A percentile compares a stretch with the other conserved stretches of the same genome.
Conservation (phyloP, 768 basidiomycete genomes). For the Tulasnella sp. region DNA sequence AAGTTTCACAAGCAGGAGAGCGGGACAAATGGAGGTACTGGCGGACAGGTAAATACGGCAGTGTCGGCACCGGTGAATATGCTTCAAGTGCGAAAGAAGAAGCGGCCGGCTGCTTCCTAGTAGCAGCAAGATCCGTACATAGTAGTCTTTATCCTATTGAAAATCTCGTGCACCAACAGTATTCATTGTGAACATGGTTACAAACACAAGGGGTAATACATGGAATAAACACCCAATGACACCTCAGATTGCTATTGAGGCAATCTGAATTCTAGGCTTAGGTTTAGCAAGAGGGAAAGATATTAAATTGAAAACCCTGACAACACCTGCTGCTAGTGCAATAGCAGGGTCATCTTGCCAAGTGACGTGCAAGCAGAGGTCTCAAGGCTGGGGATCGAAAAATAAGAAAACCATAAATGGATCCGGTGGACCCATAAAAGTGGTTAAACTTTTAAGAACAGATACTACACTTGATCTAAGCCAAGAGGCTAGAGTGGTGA, state of each 20-base stretch:
- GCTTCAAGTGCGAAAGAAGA: slow-evolving; percentile 19
- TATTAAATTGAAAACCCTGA: slow-evolving; percentile 20
- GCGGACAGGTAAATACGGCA: not conserved
- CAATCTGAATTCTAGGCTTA: slow-evolving; percentile 6
- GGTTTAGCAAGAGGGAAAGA: not conserved
- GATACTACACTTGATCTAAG: slow-evolving; percentile 98
- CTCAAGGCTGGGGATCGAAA: slow-evolving; percentile 24
- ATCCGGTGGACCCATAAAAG: slow-evolving; percentile 26
- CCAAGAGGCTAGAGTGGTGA: slow-evolving; percentile 88
- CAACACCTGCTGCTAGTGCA: slow-evolving; percentile 26
- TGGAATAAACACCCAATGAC: too few relatives aligned
- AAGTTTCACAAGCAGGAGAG: not conserved
- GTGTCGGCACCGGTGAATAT: slow-evolving; percentile 14
- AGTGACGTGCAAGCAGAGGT: slow-evolving; percentile 25
- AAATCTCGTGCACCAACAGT: too few relatives aligned
- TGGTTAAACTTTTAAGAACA: slow-evolving; percentile 66
- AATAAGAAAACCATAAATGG: slow-evolving; percentile 28
- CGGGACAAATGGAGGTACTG: not conserved
- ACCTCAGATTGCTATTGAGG: too few relatives aligned
- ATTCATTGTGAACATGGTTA: too few relatives aligned
- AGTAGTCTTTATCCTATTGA: not conserved
- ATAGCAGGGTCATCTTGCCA: slow-evolving; percentile 24
- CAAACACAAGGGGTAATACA: too few relatives aligned
- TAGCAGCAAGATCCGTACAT: not conserved
- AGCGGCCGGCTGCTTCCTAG: slow-evolving; percentile 11